These are phyloP conservation scores for Aspergillus coremiiformis DNA, from an alignment of 495 filamentous ascomycete species.

Conservation along the genomic window DNA sequence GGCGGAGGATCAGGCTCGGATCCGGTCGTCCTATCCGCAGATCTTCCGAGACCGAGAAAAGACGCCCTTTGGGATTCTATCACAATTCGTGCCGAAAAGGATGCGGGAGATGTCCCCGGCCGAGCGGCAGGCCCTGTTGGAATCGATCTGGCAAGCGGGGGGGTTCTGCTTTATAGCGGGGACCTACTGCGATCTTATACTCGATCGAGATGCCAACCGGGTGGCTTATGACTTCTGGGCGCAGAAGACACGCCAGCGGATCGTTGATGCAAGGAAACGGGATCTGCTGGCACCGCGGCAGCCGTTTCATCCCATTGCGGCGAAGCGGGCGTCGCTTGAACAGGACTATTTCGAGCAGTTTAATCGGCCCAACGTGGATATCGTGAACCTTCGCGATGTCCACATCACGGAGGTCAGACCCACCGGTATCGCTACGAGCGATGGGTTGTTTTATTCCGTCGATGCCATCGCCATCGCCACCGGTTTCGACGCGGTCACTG, in stretches of 20 bases:
- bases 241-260: constrained; percentile 39
- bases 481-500: constrained; percentile 47
- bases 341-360: constrained; percentile 49
- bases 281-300: constrained; percentile 47
- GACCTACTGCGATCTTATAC: not conserved
- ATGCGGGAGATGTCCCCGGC: not conserved
- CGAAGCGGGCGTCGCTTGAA: constrained; percentile 48
- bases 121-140: not conserved
- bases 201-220: not conserved
- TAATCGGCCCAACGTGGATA: constrained; percentile 41
- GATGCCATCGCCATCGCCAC: constrained; percentile 44
- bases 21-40: not conserved
- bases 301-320: constrained; percentile 40
- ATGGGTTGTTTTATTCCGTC: constrained; percentile 37
- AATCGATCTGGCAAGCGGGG: not conserved
- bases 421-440: constrained; percentile 34
- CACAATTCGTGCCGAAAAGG: not conserved
- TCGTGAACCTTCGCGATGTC: constrained; percentile 41
- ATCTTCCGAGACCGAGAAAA: not conserved
- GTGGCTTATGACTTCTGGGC: constrained; percentile 47
- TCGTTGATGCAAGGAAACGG: constrained; percentile 37
- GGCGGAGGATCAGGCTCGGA: not conserved
- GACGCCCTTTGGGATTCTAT: not conserved
- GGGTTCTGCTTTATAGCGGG: not conserved
- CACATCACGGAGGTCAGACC: constrained; percentile 39